Conservation (phyloP, 768 basidiomycete genomes). For the Xerocomellus intermedius region DNA sequence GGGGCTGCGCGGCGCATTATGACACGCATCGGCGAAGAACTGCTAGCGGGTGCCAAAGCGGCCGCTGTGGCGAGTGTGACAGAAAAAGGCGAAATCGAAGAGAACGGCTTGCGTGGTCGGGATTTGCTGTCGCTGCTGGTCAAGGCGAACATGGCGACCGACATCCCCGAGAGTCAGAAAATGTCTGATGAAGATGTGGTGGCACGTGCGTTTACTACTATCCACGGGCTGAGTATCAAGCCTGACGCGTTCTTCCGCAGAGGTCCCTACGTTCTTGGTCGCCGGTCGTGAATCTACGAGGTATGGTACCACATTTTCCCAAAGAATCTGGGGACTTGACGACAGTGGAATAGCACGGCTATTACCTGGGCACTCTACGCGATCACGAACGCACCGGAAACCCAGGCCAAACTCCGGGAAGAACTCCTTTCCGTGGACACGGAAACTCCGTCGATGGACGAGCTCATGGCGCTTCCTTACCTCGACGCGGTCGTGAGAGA, state of each 20-base stretch:
- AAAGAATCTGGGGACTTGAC: background rate
- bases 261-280: conserved; percentile 59
- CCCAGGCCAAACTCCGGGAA: conserved; percentile 56
- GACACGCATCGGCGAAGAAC: conserved; percentile 46
- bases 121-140: conserved; percentile 47
- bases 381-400: conserved; percentile 44
- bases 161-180: conserved; percentile 50
- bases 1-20: conserved; percentile 40
- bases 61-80: conserved; percentile 9
- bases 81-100: conserved; percentile 30
- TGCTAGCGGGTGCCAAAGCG: conserved; percentile 33
- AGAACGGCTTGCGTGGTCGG: conserved; percentile 34
- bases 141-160: conserved; percentile 35
- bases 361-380: conserved; percentile 60
- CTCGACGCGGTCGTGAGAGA: conserved; percentile 51
- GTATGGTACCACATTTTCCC: conserved; percentile 19
- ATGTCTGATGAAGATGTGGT: conserved; percentile 63
- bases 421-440: conserved; percentile 53
- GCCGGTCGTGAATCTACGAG: conserved; percentile 62
- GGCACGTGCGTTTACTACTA: conserved; percentile 36
- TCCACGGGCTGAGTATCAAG: background rate
- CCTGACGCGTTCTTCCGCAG: conserved; percentile 26
- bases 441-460: conserved; percentile 66
- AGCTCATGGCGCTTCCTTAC: conserved; percentile 62
- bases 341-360: conserved; percentile 27